A percentile compares a stretch with the other conserved stretches of the same genome.
phyloP scores from a whole-genome alignment of 2,329 filamentous ascomycete genomes.

The Botryosphaeria dothidea region DNA sequence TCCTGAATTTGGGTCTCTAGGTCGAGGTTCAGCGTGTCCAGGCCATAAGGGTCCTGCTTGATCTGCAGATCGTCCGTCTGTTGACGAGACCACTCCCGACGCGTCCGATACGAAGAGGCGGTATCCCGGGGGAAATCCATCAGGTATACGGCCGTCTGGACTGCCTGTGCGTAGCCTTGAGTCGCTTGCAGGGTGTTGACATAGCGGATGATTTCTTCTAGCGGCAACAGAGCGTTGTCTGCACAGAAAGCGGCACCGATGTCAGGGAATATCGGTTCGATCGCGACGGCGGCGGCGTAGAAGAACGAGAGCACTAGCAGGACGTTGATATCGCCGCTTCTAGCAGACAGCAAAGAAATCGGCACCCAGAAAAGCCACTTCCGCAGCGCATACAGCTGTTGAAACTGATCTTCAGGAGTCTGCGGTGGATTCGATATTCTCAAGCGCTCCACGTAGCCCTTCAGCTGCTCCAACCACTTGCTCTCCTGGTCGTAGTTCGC shows the following conservation, averaged over 20 bases:
- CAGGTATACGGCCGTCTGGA: constrained; percentile 45
- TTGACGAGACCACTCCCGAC: constrained; percentile 41
- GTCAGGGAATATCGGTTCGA: constrained; percentile 90
- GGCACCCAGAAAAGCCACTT: constrained; percentile 97
- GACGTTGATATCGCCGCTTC: constrained; percentile 72
- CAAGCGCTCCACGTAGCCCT: constrained; percentile 49
- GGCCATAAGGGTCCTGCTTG: constrained; percentile 36
- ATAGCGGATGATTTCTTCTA: constrained; percentile 82
- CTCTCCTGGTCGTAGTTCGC: constrained; percentile 47
- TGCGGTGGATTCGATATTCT: constrained; percentile 43
- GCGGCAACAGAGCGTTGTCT: constrained; percentile 69
- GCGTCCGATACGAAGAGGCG: constrained; percentile 43
- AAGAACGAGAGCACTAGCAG: constrained; percentile 86
- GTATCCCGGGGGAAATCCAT: constrained; percentile 50
- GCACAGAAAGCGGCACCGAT: constrained; percentile 80
- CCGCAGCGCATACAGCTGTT: constrained; percentile 81
- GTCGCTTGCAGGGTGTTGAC: constrained; percentile 64
- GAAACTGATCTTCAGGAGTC: constrained; percentile 78
- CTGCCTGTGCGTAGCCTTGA: constrained; percentile 42
- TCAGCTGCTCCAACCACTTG: constrained; percentile 51
- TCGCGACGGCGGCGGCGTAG: constrained; percentile 81
- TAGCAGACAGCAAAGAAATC: constrained; percentile 76
- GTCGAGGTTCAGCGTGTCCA: constrained; percentile 42
- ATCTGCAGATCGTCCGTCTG: constrained; percentile 35
- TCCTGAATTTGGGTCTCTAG: constrained; percentile 42